Percentiles rank a stretch among this genome's conserved stretches.
These are phyloP conservation scores for Blastosporella zonata DNA, from an alignment of 1,284 basidiomycete species.

Conservation along the genomic window DNA sequence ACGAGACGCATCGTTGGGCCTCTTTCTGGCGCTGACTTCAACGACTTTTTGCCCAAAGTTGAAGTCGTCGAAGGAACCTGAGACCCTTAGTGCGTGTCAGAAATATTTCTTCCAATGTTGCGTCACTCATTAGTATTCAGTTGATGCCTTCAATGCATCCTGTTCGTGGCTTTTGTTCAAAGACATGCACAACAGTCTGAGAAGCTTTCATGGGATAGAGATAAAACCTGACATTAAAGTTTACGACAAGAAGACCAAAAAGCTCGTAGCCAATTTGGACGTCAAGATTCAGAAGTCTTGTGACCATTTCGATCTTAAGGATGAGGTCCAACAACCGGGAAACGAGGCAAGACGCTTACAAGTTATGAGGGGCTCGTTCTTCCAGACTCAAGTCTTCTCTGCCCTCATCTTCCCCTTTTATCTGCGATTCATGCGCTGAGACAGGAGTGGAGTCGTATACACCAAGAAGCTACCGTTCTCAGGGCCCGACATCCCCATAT, in stretches of 20 bases:
- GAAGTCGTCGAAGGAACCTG: no score
- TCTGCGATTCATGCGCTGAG: slow-evolving; percentile 1
- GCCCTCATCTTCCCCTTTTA: slow-evolving; percentile 1
- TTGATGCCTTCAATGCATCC: not conserved
- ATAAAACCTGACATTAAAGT: not conserved
- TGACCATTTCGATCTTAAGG: not conserved
- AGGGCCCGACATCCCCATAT: not conserved
- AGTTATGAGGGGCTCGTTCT: not conserved
- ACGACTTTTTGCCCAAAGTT: no score
- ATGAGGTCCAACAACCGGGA: not conserved
- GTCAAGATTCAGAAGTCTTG: not conserved
- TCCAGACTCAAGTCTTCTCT: not conserved
- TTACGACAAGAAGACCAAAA: not conserved
- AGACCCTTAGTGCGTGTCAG: not conserved
- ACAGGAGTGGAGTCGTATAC: slow-evolving; percentile 1
- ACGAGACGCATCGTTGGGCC: no score
- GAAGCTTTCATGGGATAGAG: not conserved
- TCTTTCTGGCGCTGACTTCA: no score
- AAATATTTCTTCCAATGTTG: not conserved
- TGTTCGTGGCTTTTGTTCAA: not conserved
- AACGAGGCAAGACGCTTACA: not conserved
- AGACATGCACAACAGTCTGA: not conserved
- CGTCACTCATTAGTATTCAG: not conserved
- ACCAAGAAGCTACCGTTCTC: not conserved
- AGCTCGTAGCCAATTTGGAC: not conserved